Conservation (phyloP, 352 stramenopile species). For the Phytophthora colocasiae region DNA sequence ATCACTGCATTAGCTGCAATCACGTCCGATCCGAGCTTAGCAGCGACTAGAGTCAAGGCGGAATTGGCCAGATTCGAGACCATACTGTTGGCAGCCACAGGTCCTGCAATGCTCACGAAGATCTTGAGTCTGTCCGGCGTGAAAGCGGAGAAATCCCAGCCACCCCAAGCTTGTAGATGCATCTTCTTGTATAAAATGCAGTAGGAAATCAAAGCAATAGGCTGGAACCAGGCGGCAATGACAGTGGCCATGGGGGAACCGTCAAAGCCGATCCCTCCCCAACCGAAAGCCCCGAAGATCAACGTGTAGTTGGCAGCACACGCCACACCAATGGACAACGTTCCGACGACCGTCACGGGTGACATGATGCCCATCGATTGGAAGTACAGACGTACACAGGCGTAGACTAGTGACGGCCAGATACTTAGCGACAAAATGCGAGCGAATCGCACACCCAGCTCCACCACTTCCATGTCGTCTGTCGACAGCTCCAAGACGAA, state of each 20-base stretch:
- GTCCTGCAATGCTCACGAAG: slow-evolving; percentile 72
- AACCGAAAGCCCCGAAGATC: slow-evolving; percentile 66
- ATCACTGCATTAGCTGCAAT: slow-evolving; percentile 83
- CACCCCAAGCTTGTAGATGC: slow-evolving; percentile 74
- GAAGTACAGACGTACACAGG: slow-evolving; percentile 83
- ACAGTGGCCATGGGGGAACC: slow-evolving; percentile 79
- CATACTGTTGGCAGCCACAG: slow-evolving; percentile 69
- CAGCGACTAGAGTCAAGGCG: slow-evolving; percentile 70
- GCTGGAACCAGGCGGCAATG: slow-evolving; percentile 84
- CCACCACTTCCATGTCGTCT: slow-evolving; percentile 66
- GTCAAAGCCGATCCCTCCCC: slow-evolving; percentile 73
- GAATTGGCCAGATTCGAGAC: slow-evolving; percentile 81
- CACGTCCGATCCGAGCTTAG: slow-evolving; percentile 73
- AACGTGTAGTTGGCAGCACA: slow-evolving; percentile 70
- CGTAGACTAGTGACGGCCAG: slow-evolving; percentile 80
- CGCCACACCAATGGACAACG: slow-evolving; percentile 70
- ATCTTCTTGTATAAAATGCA: slow-evolving; percentile 80
- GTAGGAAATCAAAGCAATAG: slow-evolving; percentile 75
- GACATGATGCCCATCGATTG: slow-evolving; percentile 85
- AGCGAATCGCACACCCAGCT: slow-evolving; percentile 71
- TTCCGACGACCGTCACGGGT: slow-evolving; percentile 73
- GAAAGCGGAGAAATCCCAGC: slow-evolving; percentile 69
- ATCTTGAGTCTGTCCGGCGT: slow-evolving; percentile 65
- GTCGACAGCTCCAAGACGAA: slow-evolving; percentile 70
- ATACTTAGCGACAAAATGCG: slow-evolving; percentile 84